Conservation (phyloP, 148 eudicot genomes). For the Camellia sinensis region DNA sequence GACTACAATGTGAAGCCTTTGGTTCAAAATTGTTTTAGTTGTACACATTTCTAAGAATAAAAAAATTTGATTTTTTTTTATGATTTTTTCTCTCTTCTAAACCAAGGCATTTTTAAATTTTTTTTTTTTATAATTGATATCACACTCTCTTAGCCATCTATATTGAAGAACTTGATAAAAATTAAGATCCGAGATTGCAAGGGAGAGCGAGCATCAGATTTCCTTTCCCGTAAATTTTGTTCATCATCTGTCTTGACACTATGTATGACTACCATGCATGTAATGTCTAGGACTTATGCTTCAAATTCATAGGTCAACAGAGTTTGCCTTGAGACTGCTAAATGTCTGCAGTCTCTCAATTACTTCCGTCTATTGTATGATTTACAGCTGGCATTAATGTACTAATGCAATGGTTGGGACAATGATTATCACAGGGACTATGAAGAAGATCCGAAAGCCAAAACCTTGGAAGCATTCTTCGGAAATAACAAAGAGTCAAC, state of each 20-base stretch:
- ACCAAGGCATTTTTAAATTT: no score
- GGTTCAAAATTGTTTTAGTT: no score
- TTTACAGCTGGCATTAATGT: neutral
- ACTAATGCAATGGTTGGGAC: neutral
- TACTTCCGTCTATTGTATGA: no score
- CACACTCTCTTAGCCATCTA: no score
- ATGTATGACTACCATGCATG: neutral
- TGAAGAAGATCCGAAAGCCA: slow-evolving; percentile 48
- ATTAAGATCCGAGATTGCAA: neutral
- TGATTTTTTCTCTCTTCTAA: no score
- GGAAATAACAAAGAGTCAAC: slow-evolving; percentile 46
- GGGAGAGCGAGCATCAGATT: neutral
- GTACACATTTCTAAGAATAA: no score
- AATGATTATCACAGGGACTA: slow-evolving; percentile 17
- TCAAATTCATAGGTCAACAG: neutral
- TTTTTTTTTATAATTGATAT: no score
- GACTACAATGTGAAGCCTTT: no score
- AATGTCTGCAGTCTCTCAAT: no score
- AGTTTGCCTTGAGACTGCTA: neutral
- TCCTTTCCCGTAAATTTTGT: no score
- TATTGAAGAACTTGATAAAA: neutral
- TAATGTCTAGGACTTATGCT: neutral
- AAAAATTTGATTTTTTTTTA: no score
- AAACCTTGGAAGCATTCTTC: slow-evolving; percentile 56
- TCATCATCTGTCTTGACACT: no score